phyloP scores from a whole-genome alignment of 495 filamentous ascomycete genomes.

The Collariella sp. region DNA sequence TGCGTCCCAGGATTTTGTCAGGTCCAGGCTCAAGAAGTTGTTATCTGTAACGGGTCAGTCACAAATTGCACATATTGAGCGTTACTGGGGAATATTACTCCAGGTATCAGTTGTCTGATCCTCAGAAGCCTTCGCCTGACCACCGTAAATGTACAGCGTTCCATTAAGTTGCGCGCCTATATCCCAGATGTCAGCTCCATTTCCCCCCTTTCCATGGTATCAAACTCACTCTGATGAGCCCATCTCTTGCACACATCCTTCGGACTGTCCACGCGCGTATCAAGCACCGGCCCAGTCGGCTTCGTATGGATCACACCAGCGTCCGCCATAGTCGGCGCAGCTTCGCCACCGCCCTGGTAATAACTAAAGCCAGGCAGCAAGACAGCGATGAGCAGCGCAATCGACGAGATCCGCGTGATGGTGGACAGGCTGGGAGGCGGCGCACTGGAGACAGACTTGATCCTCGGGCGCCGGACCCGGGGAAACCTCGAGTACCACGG shows the following conservation, averaged over 20 bases:
- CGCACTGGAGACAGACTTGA: slow-evolving; percentile 34
- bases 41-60: slow-evolving; percentile 46
- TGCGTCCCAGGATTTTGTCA: slow-evolving; percentile 61
- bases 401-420: slow-evolving; percentile 37
- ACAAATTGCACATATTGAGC: slow-evolving; percentile 11
- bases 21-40: slow-evolving; percentile 56
- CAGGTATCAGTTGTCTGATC: slow-evolving; percentile 52
- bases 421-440: slow-evolving; percentile 32
- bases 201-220: neutral
- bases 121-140: slow-evolving; percentile 43
- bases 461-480: slow-evolving; percentile 30
- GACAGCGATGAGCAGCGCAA: slow-evolving; percentile 46
- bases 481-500: slow-evolving; percentile 34
- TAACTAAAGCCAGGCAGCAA: slow-evolving; percentile 41
- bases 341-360: slow-evolving; percentile 29
- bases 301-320: slow-evolving; percentile 35
- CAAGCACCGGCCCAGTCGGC: slow-evolving; percentile 24
- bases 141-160: slow-evolving; percentile 69
- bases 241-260: slow-evolving; percentile 58
- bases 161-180: slow-evolving; percentile 54
- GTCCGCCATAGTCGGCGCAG: slow-evolving; percentile 34
- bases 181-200: slow-evolving; percentile 9
- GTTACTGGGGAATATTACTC: slow-evolving; percentile 38
- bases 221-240: slow-evolving; percentile 52
- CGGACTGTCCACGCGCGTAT: slow-evolving; percentile 35